Percentiles rank a stretch among this genome's conserved stretches.
Evolutionary conservation across 129 eudicot genomes (phyloP).

Genomic region (Helichrysum umbraculigerum): DNA sequence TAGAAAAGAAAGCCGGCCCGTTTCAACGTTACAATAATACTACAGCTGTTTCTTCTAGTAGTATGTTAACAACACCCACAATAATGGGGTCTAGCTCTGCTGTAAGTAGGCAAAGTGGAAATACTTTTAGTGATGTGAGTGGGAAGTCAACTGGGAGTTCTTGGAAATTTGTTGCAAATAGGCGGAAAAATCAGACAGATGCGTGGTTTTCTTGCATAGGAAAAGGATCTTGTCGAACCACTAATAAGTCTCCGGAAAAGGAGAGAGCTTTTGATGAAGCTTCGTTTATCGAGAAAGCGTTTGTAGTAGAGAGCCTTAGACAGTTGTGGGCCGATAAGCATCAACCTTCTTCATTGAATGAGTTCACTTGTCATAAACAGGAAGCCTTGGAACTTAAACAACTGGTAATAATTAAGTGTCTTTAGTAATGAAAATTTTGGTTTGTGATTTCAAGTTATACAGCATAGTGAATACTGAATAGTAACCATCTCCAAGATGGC

Average conservation of each 20-base stretch:
- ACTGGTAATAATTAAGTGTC: constrained; percentile 43
- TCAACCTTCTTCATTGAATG: constrained; percentile 65
- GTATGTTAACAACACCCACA: constrained; percentile 43
- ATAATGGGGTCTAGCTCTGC: constrained; percentile 41
- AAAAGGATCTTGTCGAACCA: constrained; percentile 55
- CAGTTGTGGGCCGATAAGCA: constrained; percentile 81
- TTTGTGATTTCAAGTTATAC: neutral
- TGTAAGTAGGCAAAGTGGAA: constrained; percentile 72
- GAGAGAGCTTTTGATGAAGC: constrained; percentile 68
- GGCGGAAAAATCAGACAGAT: constrained; percentile 56
- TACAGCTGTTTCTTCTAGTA: constrained; percentile 30
- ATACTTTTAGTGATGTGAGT: constrained; percentile 42
- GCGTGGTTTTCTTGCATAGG: constrained; percentile 73
- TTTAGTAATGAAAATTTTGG: neutral
- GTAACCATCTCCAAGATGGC: too few species aligned
- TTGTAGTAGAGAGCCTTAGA: constrained; percentile 69
- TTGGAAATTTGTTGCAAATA: constrained; percentile 53
- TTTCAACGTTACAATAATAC: constrained; percentile 26
- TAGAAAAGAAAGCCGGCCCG: constrained; percentile 30
- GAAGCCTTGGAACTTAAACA: constrained; percentile 63
- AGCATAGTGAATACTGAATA: neutral
- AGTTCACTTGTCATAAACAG: constrained; percentile 70
- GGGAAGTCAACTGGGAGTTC: constrained; percentile 57
- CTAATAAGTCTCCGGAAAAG: constrained; percentile 56
- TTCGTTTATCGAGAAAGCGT: constrained; percentile 71